These are phyloP conservation scores for Rhexocercosporidium sp. DNA, from an alignment of 2,329 filamentous ascomycete species.

Conservation along the genomic window DNA sequence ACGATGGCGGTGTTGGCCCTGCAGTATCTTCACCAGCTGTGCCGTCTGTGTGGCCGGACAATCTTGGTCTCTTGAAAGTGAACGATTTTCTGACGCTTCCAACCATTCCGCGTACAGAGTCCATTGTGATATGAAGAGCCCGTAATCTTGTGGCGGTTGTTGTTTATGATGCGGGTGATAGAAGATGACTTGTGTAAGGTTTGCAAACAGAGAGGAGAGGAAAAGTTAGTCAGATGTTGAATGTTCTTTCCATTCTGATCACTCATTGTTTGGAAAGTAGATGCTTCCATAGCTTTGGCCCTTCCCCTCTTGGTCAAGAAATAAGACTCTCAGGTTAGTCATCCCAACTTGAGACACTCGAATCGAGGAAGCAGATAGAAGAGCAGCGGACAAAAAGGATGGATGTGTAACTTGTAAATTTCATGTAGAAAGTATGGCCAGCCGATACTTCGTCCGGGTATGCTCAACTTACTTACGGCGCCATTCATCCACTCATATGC, in stretches of 20 bases:
- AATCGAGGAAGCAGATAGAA: too few relatives aligned
- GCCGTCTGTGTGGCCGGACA: background rate
- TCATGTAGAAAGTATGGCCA: too few relatives aligned
- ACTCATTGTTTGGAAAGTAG: background rate
- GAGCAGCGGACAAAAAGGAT: too few relatives aligned
- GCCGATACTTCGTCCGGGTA: too few relatives aligned
- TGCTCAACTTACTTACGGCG: too few relatives aligned
- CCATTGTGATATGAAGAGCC: background rate
- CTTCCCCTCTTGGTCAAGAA: background rate
- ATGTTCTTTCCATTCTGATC: background rate
- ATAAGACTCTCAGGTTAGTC: background rate
- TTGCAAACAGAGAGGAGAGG: background rate
- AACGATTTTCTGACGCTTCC: background rate
- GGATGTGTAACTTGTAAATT: too few relatives aligned
- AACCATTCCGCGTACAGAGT: background rate
- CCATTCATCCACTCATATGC: too few relatives aligned
- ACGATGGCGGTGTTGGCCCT: background rate
- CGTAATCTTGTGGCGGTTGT: background rate
- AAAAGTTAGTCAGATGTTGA: background rate
- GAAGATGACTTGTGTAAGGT: background rate
- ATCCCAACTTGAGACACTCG: too few relatives aligned
- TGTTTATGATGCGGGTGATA: background rate
- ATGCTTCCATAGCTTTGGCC: background rate
- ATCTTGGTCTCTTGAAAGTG: background rate
- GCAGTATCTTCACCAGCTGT: background rate